These are phyloP conservation scores for Biscutella laevigata DNA, from an alignment of 441 rosid genomes.

Conservation along the genomic window DNA sequence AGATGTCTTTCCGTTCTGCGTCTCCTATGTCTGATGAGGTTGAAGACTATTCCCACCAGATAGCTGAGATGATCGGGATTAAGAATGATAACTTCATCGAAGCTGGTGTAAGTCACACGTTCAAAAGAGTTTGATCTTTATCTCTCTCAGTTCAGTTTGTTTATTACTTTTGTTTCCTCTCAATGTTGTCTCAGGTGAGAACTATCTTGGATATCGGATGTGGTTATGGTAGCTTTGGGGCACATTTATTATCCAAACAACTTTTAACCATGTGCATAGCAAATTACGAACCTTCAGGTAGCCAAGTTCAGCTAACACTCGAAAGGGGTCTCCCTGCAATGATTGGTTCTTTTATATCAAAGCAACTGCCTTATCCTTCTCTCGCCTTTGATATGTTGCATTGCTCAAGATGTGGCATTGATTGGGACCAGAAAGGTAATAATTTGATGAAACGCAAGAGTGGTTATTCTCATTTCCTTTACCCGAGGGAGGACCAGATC, in stretches of 20 bases:
- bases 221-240: constrained; percentile 99
- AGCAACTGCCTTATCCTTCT: constrained; percentile 88
- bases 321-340: constrained; percentile 99
- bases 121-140: neutral
- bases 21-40: constrained; percentile 81
- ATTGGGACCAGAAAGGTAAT: constrained; percentile 95
- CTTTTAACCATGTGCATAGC: constrained; percentile 95
- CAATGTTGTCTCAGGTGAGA: constrained; percentile 56
- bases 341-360: constrained; percentile 72
- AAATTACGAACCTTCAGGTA: constrained; percentile 88
- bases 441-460: neutral
- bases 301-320: constrained; percentile 96
- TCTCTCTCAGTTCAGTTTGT: constrained; percentile 4
- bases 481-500: neutral
- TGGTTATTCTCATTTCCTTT: neutral
- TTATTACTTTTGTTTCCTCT: neutral
- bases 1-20: constrained; percentile 90
- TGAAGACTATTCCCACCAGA: constrained; percentile 97
- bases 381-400: constrained; percentile 98
- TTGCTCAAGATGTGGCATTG: constrained; percentile 82
- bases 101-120: constrained; percentile 68
- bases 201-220: constrained; percentile 92
- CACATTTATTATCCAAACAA: constrained; percentile 76
- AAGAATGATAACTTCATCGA: constrained; percentile 64
- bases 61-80: constrained; percentile 94